Evolutionary conservation across 1,284 basidiomycete species (phyloP).

Genomic region (Moesziomyces globuligerus): DNA sequence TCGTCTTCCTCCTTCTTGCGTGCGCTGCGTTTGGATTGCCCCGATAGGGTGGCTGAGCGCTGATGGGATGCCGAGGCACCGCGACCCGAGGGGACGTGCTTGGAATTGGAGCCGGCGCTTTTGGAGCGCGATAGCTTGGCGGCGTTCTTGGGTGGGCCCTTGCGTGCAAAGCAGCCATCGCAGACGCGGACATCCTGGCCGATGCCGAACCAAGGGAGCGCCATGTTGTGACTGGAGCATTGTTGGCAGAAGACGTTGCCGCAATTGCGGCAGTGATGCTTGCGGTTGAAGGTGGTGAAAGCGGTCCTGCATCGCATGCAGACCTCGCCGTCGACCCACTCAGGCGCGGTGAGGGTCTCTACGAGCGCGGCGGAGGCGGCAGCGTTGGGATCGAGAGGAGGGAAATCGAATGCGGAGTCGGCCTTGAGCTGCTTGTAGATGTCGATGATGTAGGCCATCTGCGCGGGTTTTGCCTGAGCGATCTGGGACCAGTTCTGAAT

Average conservation of each 20-base stretch:
- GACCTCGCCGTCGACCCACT: constrained; percentile 95
- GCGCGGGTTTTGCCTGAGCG: constrained; percentile 81
- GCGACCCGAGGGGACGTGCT: constrained; percentile 43
- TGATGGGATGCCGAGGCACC: constrained; percentile 57
- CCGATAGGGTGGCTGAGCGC: constrained; percentile 61
- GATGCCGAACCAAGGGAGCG: constrained; percentile 93
- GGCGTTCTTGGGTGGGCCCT: constrained; percentile 52
- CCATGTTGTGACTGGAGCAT: constrained; percentile 85
- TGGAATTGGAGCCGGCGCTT: constrained; percentile 33
- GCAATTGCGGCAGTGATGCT: constrained; percentile 98
- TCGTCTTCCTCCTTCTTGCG: constrained; percentile 79
- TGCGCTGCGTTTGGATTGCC: constrained; percentile 66
- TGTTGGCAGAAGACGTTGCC: constrained; percentile 95
- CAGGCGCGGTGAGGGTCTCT: constrained; percentile 74
- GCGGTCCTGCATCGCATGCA: constrained; percentile 91
- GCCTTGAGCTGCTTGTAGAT: constrained; percentile 61
- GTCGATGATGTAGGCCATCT: constrained; percentile 60
- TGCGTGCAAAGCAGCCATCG: constrained; percentile 76
- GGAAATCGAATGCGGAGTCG: constrained; percentile 77
- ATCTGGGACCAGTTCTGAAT: constrained; percentile 93
- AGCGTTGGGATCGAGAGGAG: constrained; percentile 77
- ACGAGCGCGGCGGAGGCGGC: constrained; percentile 67
- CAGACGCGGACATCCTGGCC: constrained; percentile 93
- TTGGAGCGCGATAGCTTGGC: constrained; percentile 48
- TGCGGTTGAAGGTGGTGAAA: constrained; percentile 95